These are phyloP conservation scores for Cercospora beticola DNA, from an alignment of 2,329 filamentous ascomycete genomes.

Conservation along the genomic window DNA sequence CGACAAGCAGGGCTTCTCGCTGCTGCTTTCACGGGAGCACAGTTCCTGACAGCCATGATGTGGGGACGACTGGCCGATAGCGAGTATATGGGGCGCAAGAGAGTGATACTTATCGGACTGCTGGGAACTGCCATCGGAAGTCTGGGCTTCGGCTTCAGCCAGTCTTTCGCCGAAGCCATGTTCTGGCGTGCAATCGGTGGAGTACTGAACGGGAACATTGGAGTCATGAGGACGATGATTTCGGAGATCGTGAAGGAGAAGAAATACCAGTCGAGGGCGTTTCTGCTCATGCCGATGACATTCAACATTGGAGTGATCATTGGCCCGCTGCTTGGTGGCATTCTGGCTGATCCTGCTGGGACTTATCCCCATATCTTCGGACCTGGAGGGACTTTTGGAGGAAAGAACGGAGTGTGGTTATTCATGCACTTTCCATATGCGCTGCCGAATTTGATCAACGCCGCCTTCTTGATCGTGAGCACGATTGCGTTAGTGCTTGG, in stretches of 20 bases:
- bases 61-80: constrained; percentile 74
- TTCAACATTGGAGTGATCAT: constrained; percentile 60
- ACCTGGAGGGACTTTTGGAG: constrained; percentile 56
- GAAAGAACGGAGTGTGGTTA: constrained; percentile 54
- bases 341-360: constrained; percentile 64
- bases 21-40: constrained; percentile 75
- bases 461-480: constrained; percentile 58
- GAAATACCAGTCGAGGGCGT: constrained; percentile 57
- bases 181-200: constrained; percentile 68
- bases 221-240: constrained; percentile 73
- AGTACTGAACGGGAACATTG: constrained; percentile 69
- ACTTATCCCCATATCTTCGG: constrained; percentile 65
- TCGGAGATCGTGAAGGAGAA: constrained; percentile 70
- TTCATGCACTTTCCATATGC: constrained; percentile 72
- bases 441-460: constrained; percentile 67
- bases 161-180: constrained; percentile 61
- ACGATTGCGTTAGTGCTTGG: constrained; percentile 60
- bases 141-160: constrained; percentile 68
- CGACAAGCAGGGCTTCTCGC: constrained; percentile 75
- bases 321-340: constrained; percentile 58
- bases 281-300: constrained; percentile 64
- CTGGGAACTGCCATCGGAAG: constrained; percentile 66
- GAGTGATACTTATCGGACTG: constrained; percentile 74
- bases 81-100: constrained; percentile 66
- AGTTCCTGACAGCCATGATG: constrained; percentile 78